phyloP scores from a whole-genome alignment of 768 basidiomycete species.

The Pleurotus giganteus region DNA sequence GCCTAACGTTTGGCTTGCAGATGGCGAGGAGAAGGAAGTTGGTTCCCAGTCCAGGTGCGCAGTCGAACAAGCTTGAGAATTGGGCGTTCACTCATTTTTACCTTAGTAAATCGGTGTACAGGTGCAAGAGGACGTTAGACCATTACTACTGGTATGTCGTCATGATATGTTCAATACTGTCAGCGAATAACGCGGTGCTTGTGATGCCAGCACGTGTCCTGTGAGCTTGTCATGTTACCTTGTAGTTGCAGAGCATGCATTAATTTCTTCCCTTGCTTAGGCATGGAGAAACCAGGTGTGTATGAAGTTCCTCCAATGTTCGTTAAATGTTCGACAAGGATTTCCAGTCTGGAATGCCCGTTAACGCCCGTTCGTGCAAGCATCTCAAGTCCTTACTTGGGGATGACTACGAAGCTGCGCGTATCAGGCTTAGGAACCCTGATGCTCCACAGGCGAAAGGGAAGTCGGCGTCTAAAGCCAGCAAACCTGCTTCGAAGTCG shows the following conservation, averaged over 20 bases:
- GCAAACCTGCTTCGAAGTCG: not conserved
- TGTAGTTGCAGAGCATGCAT: constrained; percentile 4
- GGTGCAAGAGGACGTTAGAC: constrained; percentile 39
- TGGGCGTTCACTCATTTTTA: not conserved
- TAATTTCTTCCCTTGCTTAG: constrained; percentile 5
- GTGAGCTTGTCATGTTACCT: constrained; percentile 17
- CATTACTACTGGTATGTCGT: constrained; percentile 35
- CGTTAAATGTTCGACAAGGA: not conserved
- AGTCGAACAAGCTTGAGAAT: not conserved
- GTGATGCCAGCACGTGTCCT: constrained; percentile 27
- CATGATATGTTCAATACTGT: not conserved
- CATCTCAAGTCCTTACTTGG: constrained; percentile 35
- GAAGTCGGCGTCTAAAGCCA: constrained; percentile 15
- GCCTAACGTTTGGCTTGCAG: constrained; percentile 42
- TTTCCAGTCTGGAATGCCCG: constrained; percentile 28
- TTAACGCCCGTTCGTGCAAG: constrained; percentile 39
- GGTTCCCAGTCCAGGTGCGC: constrained; percentile 37
- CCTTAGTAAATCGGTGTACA: constrained; percentile 39
- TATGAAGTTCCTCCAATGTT: not conserved
- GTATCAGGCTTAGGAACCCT: constrained; percentile 34
- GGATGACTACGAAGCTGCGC: constrained; percentile 36
- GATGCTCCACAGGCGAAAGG: constrained; percentile 21
- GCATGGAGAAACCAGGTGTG: constrained; percentile 34
- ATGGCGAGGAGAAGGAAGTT: constrained; percentile 48
- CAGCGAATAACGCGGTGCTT: not conserved